Base-by-base conservation (phyloP, 2,329 filamentous ascomycete species). In the Talaromyces sp. region DNA sequence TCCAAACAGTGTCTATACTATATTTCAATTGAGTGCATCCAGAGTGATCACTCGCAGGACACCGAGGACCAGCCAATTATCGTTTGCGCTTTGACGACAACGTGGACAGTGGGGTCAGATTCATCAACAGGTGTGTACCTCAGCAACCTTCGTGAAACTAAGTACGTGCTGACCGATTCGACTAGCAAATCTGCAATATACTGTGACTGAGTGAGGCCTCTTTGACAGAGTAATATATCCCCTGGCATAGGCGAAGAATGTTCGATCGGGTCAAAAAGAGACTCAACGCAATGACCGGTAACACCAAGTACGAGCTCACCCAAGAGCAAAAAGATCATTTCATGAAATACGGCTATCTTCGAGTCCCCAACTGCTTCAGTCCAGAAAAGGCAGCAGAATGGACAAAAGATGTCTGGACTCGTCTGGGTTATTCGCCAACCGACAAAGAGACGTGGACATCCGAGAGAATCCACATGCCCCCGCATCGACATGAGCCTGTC, bases 371-470 rank as follows among this genome's bases (percentile, higher is more conserved):
- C 31, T 87, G 85, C 76, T 86, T 86, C 71, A 80, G 82, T 0
- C 73, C 72, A 19, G 77, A 80, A 61, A 80, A 83, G 68, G 81
- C 83, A 1, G 78, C 78, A 1, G 77, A 81, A 49, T 81, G 83
- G 68, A 83, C 82, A 2, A 71, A 75, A 11, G 79, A 79, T 19
- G 70, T 90, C 40, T 91, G 89, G 89, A 85, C 84, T 0, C 82
- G 89, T 10, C 82, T 91, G 5, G 88, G 86, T 29, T 88, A 89
- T 83, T 83, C 85, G 54, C 83, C 87, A 0, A 80, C 82, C 3
- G 86, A 91, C 75, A 86, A 85, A 72, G 80, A 82, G 1, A 91
- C 89, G 36, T 91, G 89, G 89, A 82, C 79, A n/a, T 78, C 78
- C 1, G 83, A 85, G 69, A 82, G 86, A 54, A 86, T 81, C 63